Conservation (phyloP, 2,329 filamentous ascomycete genomes). For the Calonectria crousiana region DNA sequence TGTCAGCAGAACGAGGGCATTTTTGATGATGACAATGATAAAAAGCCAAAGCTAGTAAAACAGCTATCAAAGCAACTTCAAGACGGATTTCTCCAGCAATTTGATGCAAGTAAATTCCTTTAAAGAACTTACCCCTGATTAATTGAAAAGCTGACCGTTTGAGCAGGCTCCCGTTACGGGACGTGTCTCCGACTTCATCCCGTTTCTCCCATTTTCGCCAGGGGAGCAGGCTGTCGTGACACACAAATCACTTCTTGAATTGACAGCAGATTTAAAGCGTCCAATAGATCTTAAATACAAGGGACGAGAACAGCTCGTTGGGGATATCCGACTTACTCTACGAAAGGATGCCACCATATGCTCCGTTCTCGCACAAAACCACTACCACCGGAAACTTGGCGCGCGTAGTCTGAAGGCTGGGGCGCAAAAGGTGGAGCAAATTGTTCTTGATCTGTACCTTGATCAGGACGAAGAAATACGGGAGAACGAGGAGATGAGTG, state of each 20-base stretch:
- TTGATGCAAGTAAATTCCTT: background rate
- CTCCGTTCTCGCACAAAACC: background rate
- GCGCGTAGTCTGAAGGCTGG: background rate
- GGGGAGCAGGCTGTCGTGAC: background rate
- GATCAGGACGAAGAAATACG: background rate
- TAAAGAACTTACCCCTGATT: background rate
- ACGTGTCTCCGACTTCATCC: background rate
- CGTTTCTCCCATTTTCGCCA: background rate
- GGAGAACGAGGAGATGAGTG: background rate
- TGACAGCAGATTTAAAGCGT: background rate
- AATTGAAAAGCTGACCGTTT: background rate
- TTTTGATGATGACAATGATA: background rate
- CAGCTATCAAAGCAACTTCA: background rate
- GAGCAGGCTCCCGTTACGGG: background rate
- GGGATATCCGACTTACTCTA: background rate
- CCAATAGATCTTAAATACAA: background rate
- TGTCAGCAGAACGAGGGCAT: background rate
- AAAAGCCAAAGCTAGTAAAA: background rate
- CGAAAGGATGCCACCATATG: background rate
- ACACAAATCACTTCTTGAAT: background rate
- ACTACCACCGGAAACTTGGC: background rate
- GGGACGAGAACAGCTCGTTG: background rate
- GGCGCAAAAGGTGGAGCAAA: background rate
- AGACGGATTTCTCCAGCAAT: background rate
- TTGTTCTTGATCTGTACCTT: background rate